Base-by-base conservation (phyloP, 140 eudicot species). In the Erigeron philadelphicus region DNA sequence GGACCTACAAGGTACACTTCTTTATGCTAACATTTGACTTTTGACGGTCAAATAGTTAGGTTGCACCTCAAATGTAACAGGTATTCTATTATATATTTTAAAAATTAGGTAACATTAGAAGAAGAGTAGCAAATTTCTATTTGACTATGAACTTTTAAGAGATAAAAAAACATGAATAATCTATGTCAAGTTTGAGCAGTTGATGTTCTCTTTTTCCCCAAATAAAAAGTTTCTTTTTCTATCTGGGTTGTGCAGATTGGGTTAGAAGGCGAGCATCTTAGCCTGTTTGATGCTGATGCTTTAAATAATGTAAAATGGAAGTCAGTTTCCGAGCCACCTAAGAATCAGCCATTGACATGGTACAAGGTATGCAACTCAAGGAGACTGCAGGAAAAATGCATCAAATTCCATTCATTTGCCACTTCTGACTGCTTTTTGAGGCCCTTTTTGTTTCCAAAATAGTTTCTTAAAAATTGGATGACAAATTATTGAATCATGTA, bases 331-430 rank as follows among this genome's bases (percentile, higher is more conserved):
- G 79, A 72, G 48, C 95, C 95, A 74, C 95, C 97, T 13, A 89
- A 85, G 72, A 69, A 83, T 5, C 97, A 85, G 73, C 95, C 99
- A 19, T 88, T 94, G 63, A 94, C 96, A 72, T 94, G 99, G 99
- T 94, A 94, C 86, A 94, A 89, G 97, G 99, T 94, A 89, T 12
- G 59, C 11, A 44, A 56, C 46, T 68, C 19, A 68, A 43, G 35
- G 45, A 13, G 15, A 15, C 56, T 64, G 17, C 48, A 54, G 21
- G 70, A 61, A 49, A 15, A 57, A 63, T 15, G 5, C 46, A 67
- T 19, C 17, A 13, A 12, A 13, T 43, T 71, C 10, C 54, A 11
- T 50, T 71, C 9, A 15, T 63, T 71, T 46, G 57, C 64, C 49
- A 77, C 46, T 75, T 75, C 35, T 3, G 55, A 71, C 56, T 16